Conservation (phyloP, 768 basidiomycete genomes). For the Podaxis sp. region DNA sequence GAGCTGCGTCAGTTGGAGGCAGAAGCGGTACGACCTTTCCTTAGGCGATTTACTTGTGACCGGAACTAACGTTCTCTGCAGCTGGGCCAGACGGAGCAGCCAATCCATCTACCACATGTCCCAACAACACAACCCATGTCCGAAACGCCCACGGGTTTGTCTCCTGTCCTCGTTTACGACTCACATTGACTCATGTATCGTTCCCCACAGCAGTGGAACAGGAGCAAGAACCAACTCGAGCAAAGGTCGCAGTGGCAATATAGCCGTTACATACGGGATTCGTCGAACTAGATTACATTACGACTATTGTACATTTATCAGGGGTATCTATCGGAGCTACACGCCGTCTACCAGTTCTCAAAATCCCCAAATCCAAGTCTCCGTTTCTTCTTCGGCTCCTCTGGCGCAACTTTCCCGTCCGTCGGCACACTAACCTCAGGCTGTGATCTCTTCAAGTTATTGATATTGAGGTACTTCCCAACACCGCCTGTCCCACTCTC, state of each 20-base stretch:
- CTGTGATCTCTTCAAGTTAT: constrained; percentile 32
- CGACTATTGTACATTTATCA: constrained; percentile 3
- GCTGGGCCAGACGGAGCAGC: constrained; percentile 28
- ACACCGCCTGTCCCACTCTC: constrained; percentile 48
- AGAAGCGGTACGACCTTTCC: constrained; percentile 47
- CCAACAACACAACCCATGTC: constrained; percentile 45
- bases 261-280: constrained; percentile 13
- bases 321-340: constrained; percentile 1
- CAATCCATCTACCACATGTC: constrained; percentile 49
- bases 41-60: background rate
- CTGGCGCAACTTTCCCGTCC: constrained; percentile 19
- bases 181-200: background rate
- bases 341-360: constrained; percentile 62
- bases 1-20: constrained; percentile 74
- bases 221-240: constrained; percentile 17
- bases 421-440: constrained; percentile 21
- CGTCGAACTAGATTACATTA: background rate
- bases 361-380: constrained; percentile 91
- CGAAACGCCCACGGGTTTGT: constrained; percentile 29
- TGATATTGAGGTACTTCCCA: constrained; percentile 76
- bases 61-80: constrained; percentile 18
- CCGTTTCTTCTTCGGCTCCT: constrained; percentile 75
- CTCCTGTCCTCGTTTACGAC: background rate
- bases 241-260: constrained; percentile 33
- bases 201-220: constrained; percentile 4